phyloP scores from a whole-genome alignment of 2,329 filamentous ascomycete species.

The Botrytis paeoniae region DNA sequence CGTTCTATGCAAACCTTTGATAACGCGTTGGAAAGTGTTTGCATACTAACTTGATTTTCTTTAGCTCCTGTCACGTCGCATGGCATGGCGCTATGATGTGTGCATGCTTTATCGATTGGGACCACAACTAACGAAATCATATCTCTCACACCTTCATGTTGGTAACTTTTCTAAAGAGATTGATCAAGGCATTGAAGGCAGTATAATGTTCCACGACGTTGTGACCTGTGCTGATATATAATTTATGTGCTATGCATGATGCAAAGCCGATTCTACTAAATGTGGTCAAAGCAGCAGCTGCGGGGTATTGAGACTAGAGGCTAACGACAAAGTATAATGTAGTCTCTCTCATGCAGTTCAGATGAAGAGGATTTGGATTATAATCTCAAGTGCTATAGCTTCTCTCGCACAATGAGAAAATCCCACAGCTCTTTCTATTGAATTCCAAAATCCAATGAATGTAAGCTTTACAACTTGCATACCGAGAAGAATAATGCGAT shows the following conservation, averaged over 20 bases:
- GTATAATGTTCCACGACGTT: background rate
- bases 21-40: background rate
- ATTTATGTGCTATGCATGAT: background rate
- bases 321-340: background rate
- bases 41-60: background rate
- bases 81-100: background rate
- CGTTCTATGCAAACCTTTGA: background rate
- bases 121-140: background rate
- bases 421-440: background rate
- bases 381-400: background rate
- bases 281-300: background rate
- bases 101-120: conserved; percentile 4
- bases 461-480: background rate
- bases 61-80: background rate
- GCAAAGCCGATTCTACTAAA: background rate
- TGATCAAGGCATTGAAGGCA: background rate
- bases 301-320: background rate
- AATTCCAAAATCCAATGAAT: background rate
- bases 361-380: background rate
- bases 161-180: background rate
- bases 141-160: background rate
- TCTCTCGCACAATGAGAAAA: background rate
- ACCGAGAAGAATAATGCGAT: background rate
- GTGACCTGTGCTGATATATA: background rate
- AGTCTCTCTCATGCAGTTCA: background rate